These are phyloP conservation scores for Krasilnikovozyma curviuscula DNA, from an alignment of 768 basidiomycete species.

Conservation along the genomic window DNA sequence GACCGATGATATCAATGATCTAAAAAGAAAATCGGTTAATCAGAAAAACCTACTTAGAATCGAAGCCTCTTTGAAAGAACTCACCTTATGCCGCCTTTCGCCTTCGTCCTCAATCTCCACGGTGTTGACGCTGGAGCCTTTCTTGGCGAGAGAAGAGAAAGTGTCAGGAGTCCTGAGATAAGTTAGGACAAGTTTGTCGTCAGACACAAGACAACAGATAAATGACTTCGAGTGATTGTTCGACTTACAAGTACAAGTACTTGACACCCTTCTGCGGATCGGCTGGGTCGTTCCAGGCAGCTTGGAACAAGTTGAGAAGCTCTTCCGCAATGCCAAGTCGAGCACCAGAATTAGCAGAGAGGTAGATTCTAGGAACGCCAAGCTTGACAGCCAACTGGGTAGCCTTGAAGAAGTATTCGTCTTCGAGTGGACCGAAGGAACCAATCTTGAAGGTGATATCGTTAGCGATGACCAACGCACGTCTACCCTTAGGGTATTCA, in stretches of 20 bases:
- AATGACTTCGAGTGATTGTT: neutral
- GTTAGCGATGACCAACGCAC: slow-evolving; percentile 77
- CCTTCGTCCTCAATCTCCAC: slow-evolving; percentile 68
- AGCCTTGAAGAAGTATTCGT: slow-evolving; percentile 88
- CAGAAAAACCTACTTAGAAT: neutral
- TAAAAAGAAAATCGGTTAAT: neutral
- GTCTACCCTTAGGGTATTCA: slow-evolving; percentile 75
- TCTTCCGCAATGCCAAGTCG: slow-evolving; percentile 93
- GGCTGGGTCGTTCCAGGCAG: slow-evolving; percentile 64
- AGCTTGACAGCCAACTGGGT: slow-evolving; percentile 76
- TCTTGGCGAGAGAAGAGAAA: slow-evolving; percentile 10
- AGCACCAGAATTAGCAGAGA: slow-evolving; percentile 97
- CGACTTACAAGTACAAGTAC: slow-evolving; percentile 58
- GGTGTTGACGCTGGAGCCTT: slow-evolving; percentile 43
- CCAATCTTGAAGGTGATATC: slow-evolving; percentile 98
- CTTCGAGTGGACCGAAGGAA: slow-evolving; percentile 87
- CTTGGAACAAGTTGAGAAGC: slow-evolving; percentile 64
- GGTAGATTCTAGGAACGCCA: slow-evolving; percentile 72
- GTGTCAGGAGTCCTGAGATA: slow-evolving; percentile 6
- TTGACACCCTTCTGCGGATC: slow-evolving; percentile 87
- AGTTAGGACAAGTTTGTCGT: neutral
- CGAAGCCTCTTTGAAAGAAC: slow-evolving; percentile 62
- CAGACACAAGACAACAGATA: neutral
- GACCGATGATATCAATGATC: too few species aligned
- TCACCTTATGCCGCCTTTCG: slow-evolving; percentile 80